Evolutionary conservation across 164 flowering plant genomes (phyloP).

Genomic region (Berberis vulgaris): DNA sequence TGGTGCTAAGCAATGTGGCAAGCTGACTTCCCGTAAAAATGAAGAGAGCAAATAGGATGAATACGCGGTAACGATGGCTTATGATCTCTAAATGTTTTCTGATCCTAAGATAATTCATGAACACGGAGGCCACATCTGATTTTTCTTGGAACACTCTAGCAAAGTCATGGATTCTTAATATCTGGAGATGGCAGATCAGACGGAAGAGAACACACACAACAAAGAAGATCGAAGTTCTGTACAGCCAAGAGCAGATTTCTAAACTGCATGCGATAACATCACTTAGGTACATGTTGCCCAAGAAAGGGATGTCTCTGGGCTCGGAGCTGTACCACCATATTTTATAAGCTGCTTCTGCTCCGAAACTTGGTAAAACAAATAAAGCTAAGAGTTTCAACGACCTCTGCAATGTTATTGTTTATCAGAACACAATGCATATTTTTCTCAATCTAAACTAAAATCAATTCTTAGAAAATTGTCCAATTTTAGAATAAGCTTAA

Average conservation of each 20-base stretch:
- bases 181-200: constrained; percentile 78
- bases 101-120: constrained; percentile 71
- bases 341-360: constrained; percentile 62
- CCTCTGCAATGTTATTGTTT: not conserved
- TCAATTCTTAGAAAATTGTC: too few species aligned
- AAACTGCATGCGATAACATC: constrained; percentile 57
- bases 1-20: too few species aligned
- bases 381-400: constrained; percentile 15
- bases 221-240: constrained; percentile 73
- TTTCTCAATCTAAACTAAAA: too few species aligned
- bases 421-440: too few species aligned
- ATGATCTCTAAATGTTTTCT: constrained; percentile 67
- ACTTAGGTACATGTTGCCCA: constrained; percentile 55
- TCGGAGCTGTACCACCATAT: constrained; percentile 93
- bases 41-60: constrained; percentile 28
- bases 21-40: too few species aligned
- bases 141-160: constrained; percentile 50
- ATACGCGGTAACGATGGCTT: constrained; percentile 76
- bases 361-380: constrained; percentile 80
- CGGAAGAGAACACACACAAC: constrained; percentile 84
- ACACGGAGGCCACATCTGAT: constrained; percentile 58
- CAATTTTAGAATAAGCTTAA: too few species aligned
- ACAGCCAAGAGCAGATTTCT: constrained; percentile 86
- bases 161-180: constrained; percentile 44
- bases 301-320: constrained; percentile 62